Base-by-base conservation (phyloP, 768 basidiomycete genomes). In the Plicaturopsis crispa region DNA sequence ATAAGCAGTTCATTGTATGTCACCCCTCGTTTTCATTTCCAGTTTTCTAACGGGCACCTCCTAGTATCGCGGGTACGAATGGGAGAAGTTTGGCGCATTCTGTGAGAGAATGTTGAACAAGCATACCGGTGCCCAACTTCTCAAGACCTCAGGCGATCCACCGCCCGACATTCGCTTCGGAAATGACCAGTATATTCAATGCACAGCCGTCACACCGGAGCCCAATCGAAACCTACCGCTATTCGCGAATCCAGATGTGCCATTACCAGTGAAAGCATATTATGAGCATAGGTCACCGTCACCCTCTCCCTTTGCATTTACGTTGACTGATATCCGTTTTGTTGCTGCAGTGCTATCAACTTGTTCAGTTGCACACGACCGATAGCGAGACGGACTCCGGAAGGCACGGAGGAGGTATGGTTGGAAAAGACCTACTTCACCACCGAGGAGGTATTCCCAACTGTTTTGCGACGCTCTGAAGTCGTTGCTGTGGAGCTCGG, bases 31-130 rank as follows among this genome's bases (percentile, higher is more conserved):
- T 33, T 21, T 30, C 21, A 11, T 46, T 39, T 17, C 19, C n/a
- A 20, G 17, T 44, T 8, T 24, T 24, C 36, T 37, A 21, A 34
- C 35, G 36, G 24, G 48, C 38, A 38, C 18, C 28, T 35, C 33
- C 32, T 33, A 91, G 88, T 93, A 93, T 57, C 88, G 94, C 32
- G 94, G 92, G 2, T 86, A 80, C 52, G 90, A 91, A 52, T 91
- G 87, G 90, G 93, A 98, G 62, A 92, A 88, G 51, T 90, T 80
- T 44, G 82, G 81, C 5, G 75, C 84, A 3, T 90, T 86, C 65
- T 89, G 88, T 60, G 91, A 97, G 57, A 69, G 85, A 24, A 86
- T 96, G 79, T 75, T 92, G 38, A 83, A 79, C 58, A 94, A 93
- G 55, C 87, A 91, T 59, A 82, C 87, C 3, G 80, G 80, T 16